A percentile compares a stretch with the other conserved stretches of the same genome.
phyloP scores from a whole-genome alignment of 306 rosid species.

The Cicer arietinum region DNA sequence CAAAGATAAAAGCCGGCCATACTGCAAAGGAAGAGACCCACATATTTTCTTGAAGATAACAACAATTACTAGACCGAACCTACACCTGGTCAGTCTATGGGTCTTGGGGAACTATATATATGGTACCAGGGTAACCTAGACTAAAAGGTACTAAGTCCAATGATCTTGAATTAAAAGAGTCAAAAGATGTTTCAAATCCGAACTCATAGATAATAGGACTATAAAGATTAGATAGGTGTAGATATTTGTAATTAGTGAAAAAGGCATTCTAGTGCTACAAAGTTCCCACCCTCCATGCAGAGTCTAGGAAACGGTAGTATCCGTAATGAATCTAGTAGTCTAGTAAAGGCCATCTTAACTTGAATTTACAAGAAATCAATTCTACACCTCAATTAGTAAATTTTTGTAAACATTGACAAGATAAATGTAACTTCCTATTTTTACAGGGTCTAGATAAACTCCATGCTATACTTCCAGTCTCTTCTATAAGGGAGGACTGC shows the following conservation, averaged over 20 bases:
- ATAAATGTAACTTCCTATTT: neutral
- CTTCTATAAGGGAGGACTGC: neutral
- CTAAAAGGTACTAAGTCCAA: neutral
- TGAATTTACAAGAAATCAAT: neutral
- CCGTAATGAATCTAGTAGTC: neutral
- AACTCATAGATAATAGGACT: neutral
- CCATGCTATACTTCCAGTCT: neutral
- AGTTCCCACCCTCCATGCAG: neutral
- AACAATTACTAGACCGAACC: conserved; percentile 4
- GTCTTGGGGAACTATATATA: neutral
- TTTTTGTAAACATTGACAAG: neutral
- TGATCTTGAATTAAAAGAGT: neutral
- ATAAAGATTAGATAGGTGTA: neutral
- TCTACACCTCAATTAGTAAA: too few species aligned
- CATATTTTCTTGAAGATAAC: neutral
- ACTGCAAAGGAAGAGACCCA: conserved; percentile 2
- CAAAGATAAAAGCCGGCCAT: conserved; percentile 9
- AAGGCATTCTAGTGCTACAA: neutral
- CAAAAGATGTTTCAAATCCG: neutral
- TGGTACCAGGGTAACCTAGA: neutral
- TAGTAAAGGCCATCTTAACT: neutral
- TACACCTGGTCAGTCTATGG: neutral
- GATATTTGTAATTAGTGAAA: neutral
- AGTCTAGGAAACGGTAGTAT: neutral
- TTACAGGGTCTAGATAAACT: neutral